Percentiles rank a stretch among this genome's conserved stretches.
These are phyloP conservation scores for Ceriops tagal DNA, from an alignment of 345 rosid species.

Conservation along the genomic window DNA sequence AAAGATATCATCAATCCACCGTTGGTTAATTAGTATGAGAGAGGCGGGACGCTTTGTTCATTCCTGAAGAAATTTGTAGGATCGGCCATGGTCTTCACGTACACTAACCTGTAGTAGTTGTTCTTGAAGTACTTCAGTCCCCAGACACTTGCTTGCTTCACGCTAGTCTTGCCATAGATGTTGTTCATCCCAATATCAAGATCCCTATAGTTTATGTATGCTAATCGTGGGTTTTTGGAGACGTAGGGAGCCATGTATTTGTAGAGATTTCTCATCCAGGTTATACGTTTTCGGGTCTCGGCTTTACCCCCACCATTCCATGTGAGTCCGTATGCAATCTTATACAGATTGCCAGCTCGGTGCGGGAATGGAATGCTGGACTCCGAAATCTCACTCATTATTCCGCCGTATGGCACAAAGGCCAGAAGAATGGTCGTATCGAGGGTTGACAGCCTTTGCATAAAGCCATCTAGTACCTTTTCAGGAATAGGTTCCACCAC, in stretches of 20 bases:
- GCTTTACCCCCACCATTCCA: background rate
- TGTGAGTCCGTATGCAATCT: background rate
- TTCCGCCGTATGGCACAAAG: background rate
- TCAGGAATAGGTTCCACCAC: background rate
- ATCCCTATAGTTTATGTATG: background rate
- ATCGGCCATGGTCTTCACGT: background rate
- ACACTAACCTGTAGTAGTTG: background rate
- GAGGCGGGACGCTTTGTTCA: no score
- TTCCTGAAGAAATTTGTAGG: no score
- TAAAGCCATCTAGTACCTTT: background rate
- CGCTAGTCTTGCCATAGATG: background rate
- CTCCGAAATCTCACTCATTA: background rate
- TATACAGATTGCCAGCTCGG: background rate
- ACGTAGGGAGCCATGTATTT: slow-evolving; percentile 1
- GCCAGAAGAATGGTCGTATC: background rate
- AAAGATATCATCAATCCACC: no score
- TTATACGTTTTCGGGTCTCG: background rate
- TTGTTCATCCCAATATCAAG: background rate
- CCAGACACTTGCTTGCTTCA: background rate
- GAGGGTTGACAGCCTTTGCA: background rate
- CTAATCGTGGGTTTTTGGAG: background rate
- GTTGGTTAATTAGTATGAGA: no score
- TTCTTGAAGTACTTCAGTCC: background rate
- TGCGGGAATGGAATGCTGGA: background rate
- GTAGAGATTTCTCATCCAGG: background rate